Base-by-base conservation (phyloP, 2,329 filamentous ascomycete species). In the Aspergillus costaricaensis region DNA sequence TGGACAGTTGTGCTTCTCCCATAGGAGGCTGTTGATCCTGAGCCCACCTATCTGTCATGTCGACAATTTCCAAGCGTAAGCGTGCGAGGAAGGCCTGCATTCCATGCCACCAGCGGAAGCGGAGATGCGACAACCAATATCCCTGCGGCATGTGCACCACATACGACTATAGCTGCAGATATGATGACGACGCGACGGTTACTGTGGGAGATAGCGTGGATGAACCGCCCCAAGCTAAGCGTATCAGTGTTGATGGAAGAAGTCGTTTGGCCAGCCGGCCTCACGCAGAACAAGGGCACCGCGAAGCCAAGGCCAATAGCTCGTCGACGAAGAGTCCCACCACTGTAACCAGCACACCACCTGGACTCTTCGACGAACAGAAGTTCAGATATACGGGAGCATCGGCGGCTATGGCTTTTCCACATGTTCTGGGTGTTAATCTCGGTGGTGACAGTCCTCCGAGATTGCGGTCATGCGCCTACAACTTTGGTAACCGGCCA, bases 31-130 rank as follows among this genome's bases (percentile, higher is more conserved):
- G 32, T 36, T 5, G 12, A 15, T 12, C 5, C 12, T 14, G 32
- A 14, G 14, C 32, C 12, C 32, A 14, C 5, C 4, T 14, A 15
- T 36, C 23, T 58, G 58, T 57, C 57, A 71, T 70, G 68, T 65
- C 65, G 10, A 52, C 47, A 52, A 60, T 53, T 39, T 3, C 39
- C 60, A 71, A 71, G 59, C 70, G 71, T 50, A 73, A 71, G 63
- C 71, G 71, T 25, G 69, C 64, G 1, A 66, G 59, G 43, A 73
- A 72, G 41, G 70, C 71, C 62, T 74, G 71, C 53, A 68, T 69
- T 15, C 70, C 71, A 2, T 73, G 71, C 55, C 71, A 73, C 27
- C 66, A 73, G 67, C 71, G 71, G 51, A 74, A 73, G 63, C 70
- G 71, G n/a, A 73, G 72, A 70, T 73, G 71, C 55, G 69, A 73